phyloP scores from a whole-genome alignment of 179 eudicot genomes.

The Camellia oleifera region DNA sequence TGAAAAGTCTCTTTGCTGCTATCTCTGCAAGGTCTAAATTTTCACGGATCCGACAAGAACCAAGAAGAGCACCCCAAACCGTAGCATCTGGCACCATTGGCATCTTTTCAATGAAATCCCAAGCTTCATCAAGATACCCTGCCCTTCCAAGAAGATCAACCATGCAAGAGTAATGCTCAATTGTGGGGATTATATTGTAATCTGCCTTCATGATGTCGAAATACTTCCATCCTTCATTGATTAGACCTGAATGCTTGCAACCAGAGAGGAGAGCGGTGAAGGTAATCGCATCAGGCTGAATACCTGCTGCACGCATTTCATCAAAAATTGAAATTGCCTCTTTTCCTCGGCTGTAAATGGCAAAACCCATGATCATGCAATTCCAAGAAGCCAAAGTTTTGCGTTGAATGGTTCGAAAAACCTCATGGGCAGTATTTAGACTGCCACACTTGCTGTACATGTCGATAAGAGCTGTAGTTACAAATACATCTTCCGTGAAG shows the following conservation, averaged over 20 bases:
- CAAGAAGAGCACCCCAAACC: constrained; percentile 64
- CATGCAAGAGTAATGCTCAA: constrained; percentile 77
- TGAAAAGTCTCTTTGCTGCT: constrained; percentile 50
- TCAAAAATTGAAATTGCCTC: constrained; percentile 44
- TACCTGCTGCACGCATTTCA: constrained; percentile 33
- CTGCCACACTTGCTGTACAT: constrained; percentile 62
- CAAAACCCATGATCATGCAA: constrained; percentile 62
- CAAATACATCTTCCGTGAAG: constrained; percentile 30
- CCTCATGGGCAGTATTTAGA: constrained; percentile 37
- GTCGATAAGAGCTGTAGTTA: constrained; percentile 52
- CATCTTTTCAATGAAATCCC: constrained; percentile 55
- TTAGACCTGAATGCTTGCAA: constrained; percentile 57
- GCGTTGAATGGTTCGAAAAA: constrained; percentile 33
- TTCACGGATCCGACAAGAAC: constrained; percentile 42
- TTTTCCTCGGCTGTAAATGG: constrained; percentile 41
- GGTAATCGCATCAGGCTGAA: constrained; percentile 53
- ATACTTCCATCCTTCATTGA: constrained; percentile 58
- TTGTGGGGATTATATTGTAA: constrained; percentile 42
- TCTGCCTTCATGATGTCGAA: constrained; percentile 51
- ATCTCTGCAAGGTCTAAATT: constrained; percentile 46
- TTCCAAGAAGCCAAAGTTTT: constrained; percentile 55
- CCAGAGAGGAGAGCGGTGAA: constrained; percentile 54
- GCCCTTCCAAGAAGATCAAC: constrained; percentile 69
- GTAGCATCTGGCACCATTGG: constrained; percentile 54
- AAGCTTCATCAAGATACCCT: constrained; percentile 72